Evolutionary conservation across 2,329 filamentous ascomycete species (phyloP).

Genomic region (Cordyceps javanica): DNA sequence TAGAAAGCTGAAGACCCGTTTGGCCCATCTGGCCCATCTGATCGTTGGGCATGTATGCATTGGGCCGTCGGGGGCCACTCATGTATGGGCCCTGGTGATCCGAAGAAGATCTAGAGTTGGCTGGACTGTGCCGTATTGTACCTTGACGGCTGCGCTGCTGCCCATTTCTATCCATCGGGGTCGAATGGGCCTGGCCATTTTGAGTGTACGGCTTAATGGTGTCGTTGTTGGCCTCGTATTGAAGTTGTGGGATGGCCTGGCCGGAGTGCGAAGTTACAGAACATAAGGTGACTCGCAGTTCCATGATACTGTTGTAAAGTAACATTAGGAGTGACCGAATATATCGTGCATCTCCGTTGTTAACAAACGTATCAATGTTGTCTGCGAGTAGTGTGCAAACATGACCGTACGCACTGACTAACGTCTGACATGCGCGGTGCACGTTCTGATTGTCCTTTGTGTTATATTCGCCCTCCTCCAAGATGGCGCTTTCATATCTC

Average conservation of each 20-base stretch:
- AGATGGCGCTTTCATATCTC: slow-evolving; percentile 46
- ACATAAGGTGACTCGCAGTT: slow-evolving; percentile 51
- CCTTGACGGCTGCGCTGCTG: slow-evolving; percentile 27
- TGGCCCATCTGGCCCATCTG: not conserved
- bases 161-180: slow-evolving; percentile 8
- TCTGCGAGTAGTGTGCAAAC: slow-evolving; percentile 55
- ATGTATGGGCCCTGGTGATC: slow-evolving; percentile 41
- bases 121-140: slow-evolving; percentile 41
- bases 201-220: slow-evolving; percentile 42
- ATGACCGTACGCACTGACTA: slow-evolving; percentile 59
- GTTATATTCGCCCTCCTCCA: slow-evolving; percentile 39
- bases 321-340: slow-evolving; percentile 58
- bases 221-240: slow-evolving; percentile 29
- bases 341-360: slow-evolving; percentile 61
- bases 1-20: not conserved
- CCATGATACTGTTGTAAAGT: slow-evolving; percentile 62
- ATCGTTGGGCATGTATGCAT: slow-evolving; percentile 2
- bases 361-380: slow-evolving; percentile 58
- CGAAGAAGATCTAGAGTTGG: slow-evolving; percentile 35
- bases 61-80: slow-evolving; percentile 38
- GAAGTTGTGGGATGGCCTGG: slow-evolving; percentile 14
- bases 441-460: slow-evolving; percentile 57
- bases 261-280: slow-evolving; percentile 24
- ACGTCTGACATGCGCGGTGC: slow-evolving; percentile 55
- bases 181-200: slow-evolving; percentile 39